phyloP scores from a whole-genome alignment of 1,284 basidiomycete genomes.

The Bondarzewia mesenterica region DNA sequence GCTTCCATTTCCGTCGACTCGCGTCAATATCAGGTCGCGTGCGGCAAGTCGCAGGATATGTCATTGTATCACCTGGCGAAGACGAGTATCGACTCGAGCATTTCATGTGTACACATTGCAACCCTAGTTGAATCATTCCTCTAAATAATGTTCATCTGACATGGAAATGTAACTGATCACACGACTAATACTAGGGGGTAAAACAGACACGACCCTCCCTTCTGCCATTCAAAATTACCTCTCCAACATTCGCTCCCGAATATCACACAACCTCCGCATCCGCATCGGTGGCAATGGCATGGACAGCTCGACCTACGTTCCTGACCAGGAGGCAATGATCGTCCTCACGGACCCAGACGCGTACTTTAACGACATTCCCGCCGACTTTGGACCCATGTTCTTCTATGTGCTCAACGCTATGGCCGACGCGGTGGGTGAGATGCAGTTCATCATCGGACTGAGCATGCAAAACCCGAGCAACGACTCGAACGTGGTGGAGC shows the following conservation, averaged over 20 bases:
- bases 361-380: background rate
- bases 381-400: background rate
- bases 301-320: conserved; percentile 31
- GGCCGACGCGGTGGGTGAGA: background rate
- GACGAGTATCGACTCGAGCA: too few relatives aligned
- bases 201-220: background rate
- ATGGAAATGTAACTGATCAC: background rate
- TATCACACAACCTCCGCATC: conserved; percentile 31
- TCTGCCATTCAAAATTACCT: conserved; percentile 1
- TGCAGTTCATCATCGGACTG: background rate
- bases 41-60: too few relatives aligned
- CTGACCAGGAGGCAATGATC: conserved; percentile 29
- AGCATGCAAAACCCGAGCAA: background rate
- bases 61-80: too few relatives aligned
- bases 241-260: background rate
- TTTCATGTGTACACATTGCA: too few relatives aligned
- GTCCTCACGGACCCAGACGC: conserved; percentile 25
- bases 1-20: too few relatives aligned
- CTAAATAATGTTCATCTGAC: background rate
- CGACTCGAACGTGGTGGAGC: background rate
- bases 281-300: conserved; percentile 42
- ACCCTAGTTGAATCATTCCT: too few relatives aligned
- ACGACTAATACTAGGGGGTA: background rate
- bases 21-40: too few relatives aligned
- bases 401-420: background rate